Conservation (phyloP, 441 rosid genomes). For the Viola pubescens region DNA sequence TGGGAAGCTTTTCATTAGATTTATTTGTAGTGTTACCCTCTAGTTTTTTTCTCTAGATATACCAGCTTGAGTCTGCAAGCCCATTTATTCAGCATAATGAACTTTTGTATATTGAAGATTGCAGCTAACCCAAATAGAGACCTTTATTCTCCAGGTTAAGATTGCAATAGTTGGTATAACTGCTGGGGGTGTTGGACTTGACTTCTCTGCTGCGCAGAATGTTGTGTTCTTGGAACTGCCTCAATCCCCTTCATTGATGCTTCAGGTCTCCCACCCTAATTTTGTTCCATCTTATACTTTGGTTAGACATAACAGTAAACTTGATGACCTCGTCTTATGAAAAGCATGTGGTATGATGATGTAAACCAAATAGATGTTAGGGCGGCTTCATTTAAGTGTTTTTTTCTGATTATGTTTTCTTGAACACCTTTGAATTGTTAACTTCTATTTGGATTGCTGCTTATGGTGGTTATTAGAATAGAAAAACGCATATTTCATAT, state of each 20-base stretch:
- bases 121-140: slow-evolving; percentile 1
- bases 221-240: slow-evolving; percentile 95
- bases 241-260: slow-evolving; percentile 79
- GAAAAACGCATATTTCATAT: no score
- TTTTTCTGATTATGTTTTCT: no score
- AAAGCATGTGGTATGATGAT: no score
- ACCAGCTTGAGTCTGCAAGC: not conserved
- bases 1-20: not conserved
- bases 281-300: no score
- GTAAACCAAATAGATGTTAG: no score
- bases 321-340: no score
- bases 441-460: no score
- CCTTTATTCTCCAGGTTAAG: slow-evolving; percentile 45
- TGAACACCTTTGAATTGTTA: no score
- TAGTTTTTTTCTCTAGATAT: not conserved
- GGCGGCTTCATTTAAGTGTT: no score
- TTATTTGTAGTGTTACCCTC: not conserved
- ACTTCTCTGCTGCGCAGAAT: slow-evolving; percentile 83
- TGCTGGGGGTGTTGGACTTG: slow-evolving; percentile 95
- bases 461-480: no score
- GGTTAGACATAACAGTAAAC: no score
- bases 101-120: not conserved
- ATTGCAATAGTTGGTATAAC: slow-evolving; percentile 85
- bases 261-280: slow-evolving; percentile 47
- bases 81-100: not conserved